Evolutionary conservation across 1,139 yeast genomes (phyloP).

Genomic region (Debaryomyces singareniensis): DNA sequence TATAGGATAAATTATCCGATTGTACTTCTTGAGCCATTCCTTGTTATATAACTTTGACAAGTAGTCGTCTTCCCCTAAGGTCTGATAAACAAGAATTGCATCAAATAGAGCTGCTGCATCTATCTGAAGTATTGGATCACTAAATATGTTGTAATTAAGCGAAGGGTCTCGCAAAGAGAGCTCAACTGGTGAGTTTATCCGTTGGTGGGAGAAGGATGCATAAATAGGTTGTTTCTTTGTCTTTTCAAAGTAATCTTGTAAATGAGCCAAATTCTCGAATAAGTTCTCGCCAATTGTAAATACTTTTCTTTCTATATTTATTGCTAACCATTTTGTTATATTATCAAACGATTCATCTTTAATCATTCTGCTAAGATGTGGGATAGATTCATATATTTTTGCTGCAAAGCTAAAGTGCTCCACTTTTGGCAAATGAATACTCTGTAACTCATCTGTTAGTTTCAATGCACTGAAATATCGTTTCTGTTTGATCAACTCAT

Average conservation of each 20-base stretch:
- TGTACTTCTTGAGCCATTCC: constrained; percentile 71
- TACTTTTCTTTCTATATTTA: constrained; percentile 56
- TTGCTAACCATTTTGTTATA: constrained; percentile 64
- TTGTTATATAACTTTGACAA: constrained; percentile 60
- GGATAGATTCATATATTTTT: constrained; percentile 67
- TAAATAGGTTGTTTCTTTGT: constrained; percentile 23
- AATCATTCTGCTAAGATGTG: constrained; percentile 68
- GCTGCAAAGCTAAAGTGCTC: constrained; percentile 73
- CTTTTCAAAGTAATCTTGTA: constrained; percentile 56
- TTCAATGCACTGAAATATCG: constrained; percentile 85
- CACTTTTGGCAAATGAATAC: constrained; percentile 63
- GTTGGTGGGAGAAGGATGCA: constrained; percentile 46
- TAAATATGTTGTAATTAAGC: constrained; percentile 38
- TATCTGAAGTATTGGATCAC: constrained; percentile 40
- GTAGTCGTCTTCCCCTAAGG: constrained; percentile 58
- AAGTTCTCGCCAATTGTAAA: constrained; percentile 54
- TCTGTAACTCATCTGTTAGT: constrained; percentile 65
- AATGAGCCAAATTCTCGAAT: constrained; percentile 46
- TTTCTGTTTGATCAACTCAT: constrained; percentile 67
- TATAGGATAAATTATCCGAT: constrained; percentile 64
- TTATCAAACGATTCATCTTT: constrained; percentile 74
- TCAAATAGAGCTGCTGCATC: constrained; percentile 72
- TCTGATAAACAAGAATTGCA: constrained; percentile 73
- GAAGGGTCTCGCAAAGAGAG: constrained; percentile 58
- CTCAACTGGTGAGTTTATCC: constrained; percentile 84